A percentile compares a stretch with the other conserved stretches of the same genome.
Evolutionary conservation across 2,329 filamentous ascomycete genomes (phyloP).

Genomic region (Penicillium sp.): DNA sequence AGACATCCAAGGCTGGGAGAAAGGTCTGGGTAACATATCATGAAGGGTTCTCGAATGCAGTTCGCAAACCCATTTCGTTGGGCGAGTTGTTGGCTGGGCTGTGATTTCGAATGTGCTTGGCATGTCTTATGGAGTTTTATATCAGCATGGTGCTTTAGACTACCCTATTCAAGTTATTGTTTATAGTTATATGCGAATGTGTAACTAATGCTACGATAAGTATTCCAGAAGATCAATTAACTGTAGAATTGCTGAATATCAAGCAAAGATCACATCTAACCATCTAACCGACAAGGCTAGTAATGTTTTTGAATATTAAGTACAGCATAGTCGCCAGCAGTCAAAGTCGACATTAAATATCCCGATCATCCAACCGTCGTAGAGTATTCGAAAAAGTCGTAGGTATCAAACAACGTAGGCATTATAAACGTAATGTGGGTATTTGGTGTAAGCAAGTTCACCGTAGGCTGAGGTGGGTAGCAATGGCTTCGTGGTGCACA

Average conservation of each 20-base stretch:
- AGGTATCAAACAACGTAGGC: slow-evolving; percentile 5
- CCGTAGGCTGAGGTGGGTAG: slow-evolving; percentile 22
- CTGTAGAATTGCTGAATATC: background rate
- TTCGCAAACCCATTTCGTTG: slow-evolving; percentile 78
- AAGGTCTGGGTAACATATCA: slow-evolving; percentile 84
- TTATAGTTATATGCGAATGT: background rate
- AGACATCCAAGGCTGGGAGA: slow-evolving; percentile 42
- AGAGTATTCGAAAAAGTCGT: slow-evolving; percentile 4
- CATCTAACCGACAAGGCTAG: background rate
- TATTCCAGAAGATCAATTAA: background rate
- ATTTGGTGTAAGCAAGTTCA: slow-evolving; percentile 4
- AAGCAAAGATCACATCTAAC: background rate
- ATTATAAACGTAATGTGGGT: background rate
- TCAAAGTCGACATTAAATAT: slow-evolving; percentile 3
- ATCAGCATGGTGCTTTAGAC: background rate
- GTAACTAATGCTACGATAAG: background rate
- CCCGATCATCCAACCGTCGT: slow-evolving; percentile 14
- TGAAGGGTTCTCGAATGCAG: slow-evolving; percentile 87
- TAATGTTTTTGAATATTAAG: background rate
- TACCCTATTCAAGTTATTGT: background rate
- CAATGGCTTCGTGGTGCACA: slow-evolving; percentile 22
- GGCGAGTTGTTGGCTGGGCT: slow-evolving; percentile 63
- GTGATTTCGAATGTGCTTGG: slow-evolving; percentile 13
- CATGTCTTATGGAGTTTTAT: slow-evolving; percentile 1
- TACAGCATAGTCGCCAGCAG: background rate